Evolutionary conservation across 2,329 filamentous ascomycete genomes (phyloP), one percentile per base, ranked within the genome.

Genomic region (Tolypocladium ovalisporum): DNA sequence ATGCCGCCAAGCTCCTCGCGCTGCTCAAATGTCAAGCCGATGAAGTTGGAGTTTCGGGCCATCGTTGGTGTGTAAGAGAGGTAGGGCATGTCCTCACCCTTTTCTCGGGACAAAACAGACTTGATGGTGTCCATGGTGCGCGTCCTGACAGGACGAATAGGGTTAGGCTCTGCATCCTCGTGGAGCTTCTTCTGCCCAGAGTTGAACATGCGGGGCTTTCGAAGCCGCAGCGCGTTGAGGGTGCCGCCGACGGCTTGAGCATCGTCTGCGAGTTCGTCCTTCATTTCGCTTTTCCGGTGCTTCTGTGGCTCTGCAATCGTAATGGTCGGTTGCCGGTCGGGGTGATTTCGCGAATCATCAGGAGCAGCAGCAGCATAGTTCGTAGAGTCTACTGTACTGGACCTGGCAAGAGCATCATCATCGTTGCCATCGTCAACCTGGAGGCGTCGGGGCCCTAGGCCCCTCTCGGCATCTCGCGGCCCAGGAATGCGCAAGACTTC

Each of bases 1-100:
- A 99, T 96, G 24, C 94, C 94, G 13, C 94, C 94, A 2, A 99
- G 76, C 71, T 99, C 94, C 68, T 99, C 92, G 62, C 94, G 84
- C 72, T 99, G 91, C 62, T 94, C 90, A 63, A 96, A 88, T 0
- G 88, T 89, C 62, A 99, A 73, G 63, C 92, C 90, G 15, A 94
- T 81, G 67, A 97, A 99, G 40, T 89, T 87, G 13, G 93, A 97
- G 70, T 99, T 99, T 61, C 94, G 85, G 29, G 88, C 93, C 56
- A 97, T 82, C 0, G 94, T 99, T 2, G 94, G 90, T 59, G 92
- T 87, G 82, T 90, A 97, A 70, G 90, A 97, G 55, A 99, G 81
- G 70, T 99, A 99, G 0, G 94, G 94, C 75, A 90, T 88, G 36
- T 84, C 79, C 2, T 74, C 74, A n/a, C 72, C 68, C 60, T 79